Evolutionary conservation across 352 stramenopile genomes (phyloP), one percentile per base, ranked within the genome.

Genomic region (Phytophthora citrophthora): DNA sequence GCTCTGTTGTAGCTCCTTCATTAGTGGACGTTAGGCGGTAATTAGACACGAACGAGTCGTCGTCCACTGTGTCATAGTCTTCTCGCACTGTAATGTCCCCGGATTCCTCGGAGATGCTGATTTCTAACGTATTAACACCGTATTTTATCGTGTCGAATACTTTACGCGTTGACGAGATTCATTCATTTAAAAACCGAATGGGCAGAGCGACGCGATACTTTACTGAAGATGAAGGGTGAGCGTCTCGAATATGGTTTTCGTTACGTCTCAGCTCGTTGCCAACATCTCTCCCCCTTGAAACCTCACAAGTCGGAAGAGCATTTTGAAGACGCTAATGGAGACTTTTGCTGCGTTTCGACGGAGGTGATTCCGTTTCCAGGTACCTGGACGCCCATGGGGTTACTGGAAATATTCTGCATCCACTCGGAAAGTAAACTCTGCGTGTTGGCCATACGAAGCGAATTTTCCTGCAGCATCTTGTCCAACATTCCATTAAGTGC

Each of bases 331-430:
- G 18, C 18, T 20, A 20, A 20, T 20, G 18, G 18, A 20, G 18
- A 20, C 18, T 20, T 20, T 20, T 20, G 18, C 18, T 20, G 18
- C 18, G 18, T 20, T 20, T 20, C 1, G 18, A 20, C 18, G 18
- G 18, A 20, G 18, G 18, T 20, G 18, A 20, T 20, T 20, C 18
- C 18, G 18, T 20, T 20, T 20, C 18, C 18, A 20, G 18, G 18
- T 20, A 20, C n/a, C n/a, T n/a, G n/a, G n/a, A n/a, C n/a, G n/a
- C n/a, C n/a, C n/a, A n/a, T n/a, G n/a, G n/a, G n/a, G n/a, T n/a
- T n/a, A n/a, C n/a, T n/a, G n/a, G n/a, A n/a, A n/a, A n/a, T 20
- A 20, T 51, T 51, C 15, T 51, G 24, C 44, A 38, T 51, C 26
- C 26, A 51, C 24, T 51, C 44, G 13, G 44, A 51, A 12, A 38